phyloP scores from a whole-genome alignment of 2,329 filamentous ascomycete genomes.

The Thelonectria blattea region DNA sequence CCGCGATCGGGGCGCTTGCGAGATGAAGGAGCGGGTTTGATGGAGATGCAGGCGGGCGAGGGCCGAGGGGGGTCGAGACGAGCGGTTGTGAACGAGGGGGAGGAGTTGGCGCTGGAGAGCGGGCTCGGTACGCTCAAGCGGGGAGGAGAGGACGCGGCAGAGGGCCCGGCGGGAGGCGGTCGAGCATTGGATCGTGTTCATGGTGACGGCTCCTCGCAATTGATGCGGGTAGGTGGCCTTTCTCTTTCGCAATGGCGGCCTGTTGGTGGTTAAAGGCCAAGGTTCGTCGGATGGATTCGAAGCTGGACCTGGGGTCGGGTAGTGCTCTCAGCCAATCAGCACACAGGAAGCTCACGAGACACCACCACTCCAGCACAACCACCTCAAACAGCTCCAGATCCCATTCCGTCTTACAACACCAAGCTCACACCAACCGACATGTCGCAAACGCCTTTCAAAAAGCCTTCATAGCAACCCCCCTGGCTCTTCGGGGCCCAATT shows the following conservation, averaged over 20 bases:
- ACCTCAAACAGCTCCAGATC: not conserved
- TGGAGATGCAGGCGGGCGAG: conserved; percentile 6
- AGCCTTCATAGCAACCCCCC: not conserved
- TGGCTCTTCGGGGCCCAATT: not conserved
- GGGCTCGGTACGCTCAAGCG: conserved; percentile 39
- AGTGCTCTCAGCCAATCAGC: conserved; percentile 30
- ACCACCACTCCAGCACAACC: conserved; percentile 17
- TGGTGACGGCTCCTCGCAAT: conserved; percentile 33
- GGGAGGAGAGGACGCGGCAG: conserved; percentile 53
- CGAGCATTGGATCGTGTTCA: conserved; percentile 48
- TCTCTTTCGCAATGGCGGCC: conserved; percentile 20
- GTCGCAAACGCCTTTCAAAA: not conserved
- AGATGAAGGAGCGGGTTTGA: conserved; percentile 29
- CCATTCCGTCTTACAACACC: no score
- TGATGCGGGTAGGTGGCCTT: not conserved
- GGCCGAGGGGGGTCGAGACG: not conserved
- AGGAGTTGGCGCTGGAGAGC: conserved; percentile 34
- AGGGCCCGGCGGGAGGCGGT: conserved; percentile 55
- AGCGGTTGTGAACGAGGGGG: conserved; percentile 21
- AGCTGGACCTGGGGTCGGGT: conserved; percentile 11
- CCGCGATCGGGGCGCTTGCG: conserved; percentile 15
- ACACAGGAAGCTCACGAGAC: conserved; percentile 9
- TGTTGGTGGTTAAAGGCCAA: conserved; percentile 16
- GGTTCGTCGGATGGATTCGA: conserved; percentile 3
- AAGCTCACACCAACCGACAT: conserved; percentile 3